A percentile compares a stretch with the other conserved stretches of the same genome.
Conservation (phyloP, 2,329 filamentous ascomycete genomes). For the Colletotrichum ledebouriae region DNA sequence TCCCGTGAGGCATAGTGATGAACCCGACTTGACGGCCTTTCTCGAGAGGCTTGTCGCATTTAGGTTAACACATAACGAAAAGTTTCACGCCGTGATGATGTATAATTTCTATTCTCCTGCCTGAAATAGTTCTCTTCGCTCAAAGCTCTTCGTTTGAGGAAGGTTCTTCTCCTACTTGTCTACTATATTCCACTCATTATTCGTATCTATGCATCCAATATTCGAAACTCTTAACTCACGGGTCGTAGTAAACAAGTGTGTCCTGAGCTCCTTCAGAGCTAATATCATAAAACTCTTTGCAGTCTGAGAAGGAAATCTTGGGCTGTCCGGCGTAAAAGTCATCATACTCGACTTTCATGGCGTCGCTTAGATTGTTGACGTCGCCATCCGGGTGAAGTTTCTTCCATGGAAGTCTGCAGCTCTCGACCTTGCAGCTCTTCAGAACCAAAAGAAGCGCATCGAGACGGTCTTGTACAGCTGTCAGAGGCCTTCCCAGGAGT, state of each 20-base stretch:
- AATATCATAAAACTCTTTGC: slow-evolving; percentile 68
- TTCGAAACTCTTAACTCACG: slow-evolving; percentile 13
- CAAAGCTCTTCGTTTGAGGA: neutral
- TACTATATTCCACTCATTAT: slow-evolving; percentile 5
- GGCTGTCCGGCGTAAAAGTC: slow-evolving; percentile 64
- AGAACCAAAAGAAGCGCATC: slow-evolving; percentile 71
- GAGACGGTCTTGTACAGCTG: slow-evolving; percentile 62
- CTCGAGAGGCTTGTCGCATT: neutral
- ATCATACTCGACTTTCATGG: slow-evolving; percentile 63
- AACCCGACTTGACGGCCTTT: neutral
- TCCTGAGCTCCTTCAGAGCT: slow-evolving; percentile 67
- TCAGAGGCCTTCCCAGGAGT: slow-evolving; percentile 52
- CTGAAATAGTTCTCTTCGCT: neutral
- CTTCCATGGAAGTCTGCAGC: slow-evolving; percentile 69
- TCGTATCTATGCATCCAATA: neutral
- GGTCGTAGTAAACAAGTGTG: slow-evolving; percentile 23
- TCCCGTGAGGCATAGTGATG: too few species aligned
- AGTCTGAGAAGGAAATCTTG: slow-evolving; percentile 65
- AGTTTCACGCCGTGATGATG: neutral
- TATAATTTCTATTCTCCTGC: neutral
- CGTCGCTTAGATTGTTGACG: slow-evolving; percentile 65
- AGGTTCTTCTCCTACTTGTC: too few species aligned
- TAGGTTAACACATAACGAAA: too few species aligned
- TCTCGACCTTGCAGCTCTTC: slow-evolving; percentile 69
- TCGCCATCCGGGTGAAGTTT: slow-evolving; percentile 66